Conservation (phyloP, 2,329 filamentous ascomycete species). For the Rutstroemia sp. region DNA sequence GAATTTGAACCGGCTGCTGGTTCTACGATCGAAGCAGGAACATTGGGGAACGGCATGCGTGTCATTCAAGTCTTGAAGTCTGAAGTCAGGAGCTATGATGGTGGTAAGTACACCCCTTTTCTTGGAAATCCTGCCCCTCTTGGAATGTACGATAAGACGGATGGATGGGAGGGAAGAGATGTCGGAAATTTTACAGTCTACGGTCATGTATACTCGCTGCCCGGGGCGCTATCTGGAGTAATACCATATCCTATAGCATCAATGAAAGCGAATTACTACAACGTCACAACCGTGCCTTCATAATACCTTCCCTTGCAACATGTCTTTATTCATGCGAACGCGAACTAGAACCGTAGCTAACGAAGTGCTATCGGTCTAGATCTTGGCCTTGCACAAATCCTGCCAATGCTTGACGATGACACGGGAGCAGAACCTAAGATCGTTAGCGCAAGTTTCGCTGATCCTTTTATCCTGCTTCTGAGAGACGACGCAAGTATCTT, state of each 20-base stretch:
- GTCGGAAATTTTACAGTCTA: slow-evolving; percentile 4
- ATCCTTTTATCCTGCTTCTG: slow-evolving; percentile 77
- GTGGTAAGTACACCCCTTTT: slow-evolving; percentile 50
- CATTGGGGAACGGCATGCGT: slow-evolving; percentile 70
- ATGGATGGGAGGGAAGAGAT: neutral
- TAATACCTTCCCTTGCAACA: slow-evolving; percentile 19
- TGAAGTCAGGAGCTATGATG: slow-evolving; percentile 86
- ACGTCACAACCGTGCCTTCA: slow-evolving; percentile 22
- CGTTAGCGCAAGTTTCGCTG: slow-evolving; percentile 73
- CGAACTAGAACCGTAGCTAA: slow-evolving; percentile 12
- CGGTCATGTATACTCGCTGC: slow-evolving; percentile 18
- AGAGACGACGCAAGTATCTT: slow-evolving; percentile 77
- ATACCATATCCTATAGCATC: slow-evolving; percentile 32
- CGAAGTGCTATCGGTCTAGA: slow-evolving; percentile 41
- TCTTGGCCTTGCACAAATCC: slow-evolving; percentile 80
- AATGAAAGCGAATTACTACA: slow-evolving; percentile 32
- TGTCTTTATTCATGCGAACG: slow-evolving; percentile 9
- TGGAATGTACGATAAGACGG: neutral
- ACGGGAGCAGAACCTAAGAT: slow-evolving; percentile 74
- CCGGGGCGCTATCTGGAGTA: slow-evolving; percentile 29
- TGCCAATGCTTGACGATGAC: slow-evolving; percentile 88
- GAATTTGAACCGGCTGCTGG: slow-evolving; percentile 91
- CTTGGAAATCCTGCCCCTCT: slow-evolving; percentile 13
- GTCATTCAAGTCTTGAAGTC: slow-evolving; percentile 83
- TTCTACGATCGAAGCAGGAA: slow-evolving; percentile 76